Conservation (phyloP, 1,139 yeast species). For the Candida dubliniensis region DNA sequence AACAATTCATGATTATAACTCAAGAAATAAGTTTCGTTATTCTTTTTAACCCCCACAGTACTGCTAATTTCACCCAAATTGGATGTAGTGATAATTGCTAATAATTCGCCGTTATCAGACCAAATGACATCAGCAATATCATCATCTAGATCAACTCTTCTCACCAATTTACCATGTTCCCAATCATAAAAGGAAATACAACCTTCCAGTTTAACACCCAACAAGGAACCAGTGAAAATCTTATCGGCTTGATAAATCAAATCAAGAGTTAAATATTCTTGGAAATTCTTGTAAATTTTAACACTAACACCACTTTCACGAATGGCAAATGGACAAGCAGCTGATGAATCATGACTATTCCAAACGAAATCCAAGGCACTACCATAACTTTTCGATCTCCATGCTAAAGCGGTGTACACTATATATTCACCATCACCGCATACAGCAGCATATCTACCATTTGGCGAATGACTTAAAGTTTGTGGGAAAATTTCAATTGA, state of each 20-base stretch:
- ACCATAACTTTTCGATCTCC: constrained; percentile 96
- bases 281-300: constrained; percentile 78
- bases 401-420: constrained; percentile 93
- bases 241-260: constrained; percentile 75
- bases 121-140: constrained; percentile 81
- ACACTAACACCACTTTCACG: constrained; percentile 69
- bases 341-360: constrained; percentile 72
- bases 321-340: constrained; percentile 79
- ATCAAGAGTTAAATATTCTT: constrained; percentile 68
- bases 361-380: constrained; percentile 89
- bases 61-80: constrained; percentile 22
- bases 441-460: constrained; percentile 95
- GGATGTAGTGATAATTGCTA: constrained; percentile 66
- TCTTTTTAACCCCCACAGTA: constrained; percentile 26
- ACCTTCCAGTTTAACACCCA: constrained; percentile 80
- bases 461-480: constrained; percentile 85
- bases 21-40: constrained; percentile 77
- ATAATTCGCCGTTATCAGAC: constrained; percentile 92
- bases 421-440: constrained; percentile 98
- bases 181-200: constrained; percentile 90
- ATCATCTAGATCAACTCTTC: constrained; percentile 74
- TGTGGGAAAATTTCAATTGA: constrained; percentile 91
- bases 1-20: constrained; percentile 69
- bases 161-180: constrained; percentile 81
- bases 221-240: constrained; percentile 80